Evolutionary conservation across 345 rosid species (phyloP), one percentile per base, ranked within the genome.

Genomic region (Nephelium lappaceum): DNA sequence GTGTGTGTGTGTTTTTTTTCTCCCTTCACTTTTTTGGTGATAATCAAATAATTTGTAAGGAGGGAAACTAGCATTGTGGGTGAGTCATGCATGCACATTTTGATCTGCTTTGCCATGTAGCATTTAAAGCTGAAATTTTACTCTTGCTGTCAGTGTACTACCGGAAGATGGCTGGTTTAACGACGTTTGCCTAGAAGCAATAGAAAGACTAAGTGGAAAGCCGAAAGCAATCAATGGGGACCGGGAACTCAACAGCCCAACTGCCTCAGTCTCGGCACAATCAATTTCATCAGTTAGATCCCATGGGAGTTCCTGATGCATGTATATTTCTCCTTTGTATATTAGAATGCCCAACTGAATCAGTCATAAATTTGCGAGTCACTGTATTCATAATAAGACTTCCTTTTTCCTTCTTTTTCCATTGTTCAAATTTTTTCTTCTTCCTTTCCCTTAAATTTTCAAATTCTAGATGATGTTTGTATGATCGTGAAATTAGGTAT

Each of bases 191-290:
- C 85, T 85, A 81, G 99, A 94, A 27, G 93, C 91, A 76, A 87
- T 92, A 45, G 99, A 93, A 74, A 90, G 93, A 79, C 75, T 94
- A 85, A 93, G 98, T 53, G 98, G 99, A 62, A 97, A 87, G 78
- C 83, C 92, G 0, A 97, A 88, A 80, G 93, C 87, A 69, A 82
- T 87, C 78, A 92, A 90, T 24, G 97, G 98, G 18, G 99, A 96
- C 11, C 82, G 90, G 27, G 94, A 92, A 73, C 84, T 81, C 42
- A 88, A 83, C 84, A 97, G 99, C 89, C 99, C 99, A 16, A 97
- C 98, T 23, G 98, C 98, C 51, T 96, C 99, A 10, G 91, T 96
- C 58, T 96, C 99, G 2, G 98, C 99, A 19, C 99, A 94, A 64
- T 97, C 99, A 69, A 92, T 94, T 71, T 93, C 99, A 71, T 97